Percentiles rank a stretch among this genome's conserved stretches.
These are phyloP conservation scores for Geoglossum glabrum DNA, from an alignment of 495 filamentous ascomycete species.

Conservation along the genomic window DNA sequence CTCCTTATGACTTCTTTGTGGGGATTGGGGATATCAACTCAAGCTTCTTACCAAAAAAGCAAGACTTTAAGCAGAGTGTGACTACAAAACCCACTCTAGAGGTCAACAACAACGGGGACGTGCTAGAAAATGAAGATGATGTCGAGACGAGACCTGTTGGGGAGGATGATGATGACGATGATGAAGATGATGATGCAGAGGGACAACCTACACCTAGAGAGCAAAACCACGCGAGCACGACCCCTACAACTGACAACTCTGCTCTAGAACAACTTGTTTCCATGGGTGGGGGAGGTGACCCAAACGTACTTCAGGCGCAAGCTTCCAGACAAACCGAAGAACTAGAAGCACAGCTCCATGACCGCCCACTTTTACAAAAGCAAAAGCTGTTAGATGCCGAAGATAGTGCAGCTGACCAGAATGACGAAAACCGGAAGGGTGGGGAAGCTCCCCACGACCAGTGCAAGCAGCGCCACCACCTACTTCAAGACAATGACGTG, in stretches of 20 bases:
- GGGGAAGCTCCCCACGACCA: conserved; percentile 21
- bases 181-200: not conserved
- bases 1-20: conserved; percentile 90
- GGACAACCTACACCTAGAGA: not conserved
- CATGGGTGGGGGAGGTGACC: conserved; percentile 57
- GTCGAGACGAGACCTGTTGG: not conserved
- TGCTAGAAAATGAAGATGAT: not conserved
- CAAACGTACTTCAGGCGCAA: conserved; percentile 49
- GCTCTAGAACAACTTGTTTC: conserved; percentile 55
- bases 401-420: conserved; percentile 38
- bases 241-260: conserved; percentile 21
- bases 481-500: conserved; percentile 66
- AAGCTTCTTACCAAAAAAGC: conserved; percentile 78
- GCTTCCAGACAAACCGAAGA: conserved; percentile 64
- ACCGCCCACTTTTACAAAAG: conserved; percentile 67
- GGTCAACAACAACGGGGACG: not conserved
- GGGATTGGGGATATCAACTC: conserved; percentile 99
- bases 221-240: not conserved
- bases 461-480: conserved; percentile 40
- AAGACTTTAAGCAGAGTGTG: conserved; percentile 31
- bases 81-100: not conserved
- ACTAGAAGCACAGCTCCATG: conserved; percentile 71
- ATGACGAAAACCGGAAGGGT: conserved; percentile 13
- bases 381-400: conserved; percentile 77
- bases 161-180: not conserved